Conservation (phyloP, 169 alveolate genomes). For the Plasmodium gaboni region DNA sequence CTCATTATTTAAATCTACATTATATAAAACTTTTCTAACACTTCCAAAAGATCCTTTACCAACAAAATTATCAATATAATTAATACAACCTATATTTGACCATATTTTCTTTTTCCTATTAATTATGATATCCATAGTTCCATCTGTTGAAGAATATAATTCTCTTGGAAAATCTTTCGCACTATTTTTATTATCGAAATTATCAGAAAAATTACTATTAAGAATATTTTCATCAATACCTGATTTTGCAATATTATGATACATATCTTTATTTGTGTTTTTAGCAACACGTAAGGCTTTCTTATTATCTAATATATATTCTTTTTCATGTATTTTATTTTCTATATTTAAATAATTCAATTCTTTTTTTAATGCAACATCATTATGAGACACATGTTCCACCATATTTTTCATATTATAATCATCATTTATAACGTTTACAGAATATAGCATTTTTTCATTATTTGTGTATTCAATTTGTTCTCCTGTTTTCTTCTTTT, state of each 20-base stretch:
- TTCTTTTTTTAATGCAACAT: neutral
- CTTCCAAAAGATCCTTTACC: constrained; percentile 67
- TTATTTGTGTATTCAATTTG: neutral
- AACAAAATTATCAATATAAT: constrained; percentile 51
- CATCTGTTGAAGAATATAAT: constrained; percentile 48
- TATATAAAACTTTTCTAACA: constrained; percentile 67
- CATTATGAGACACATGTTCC: no score
- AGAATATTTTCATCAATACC: constrained; percentile 37
- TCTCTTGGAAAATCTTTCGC: constrained; percentile 15
- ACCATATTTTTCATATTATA: neutral
- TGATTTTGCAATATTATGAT: constrained; percentile 29
- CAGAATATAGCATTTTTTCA: neutral
- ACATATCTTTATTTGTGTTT: constrained; percentile 2
- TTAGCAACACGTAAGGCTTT: neutral
- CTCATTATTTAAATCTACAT: constrained; percentile 32
- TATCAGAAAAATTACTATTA: constrained; percentile 17
- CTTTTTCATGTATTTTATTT: constrained; percentile 2
- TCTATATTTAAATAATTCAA: neutral
- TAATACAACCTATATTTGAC: constrained; percentile 56
- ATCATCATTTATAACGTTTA: neutral
- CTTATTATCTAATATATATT: neutral
- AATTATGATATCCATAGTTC: constrained; percentile 25
- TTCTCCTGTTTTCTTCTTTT: neutral
- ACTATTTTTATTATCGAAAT: constrained; percentile 37
- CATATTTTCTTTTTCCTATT: constrained; percentile 28